phyloP scores from a whole-genome alignment of 306 rosid species.

The Erythrophleum fordii region DNA sequence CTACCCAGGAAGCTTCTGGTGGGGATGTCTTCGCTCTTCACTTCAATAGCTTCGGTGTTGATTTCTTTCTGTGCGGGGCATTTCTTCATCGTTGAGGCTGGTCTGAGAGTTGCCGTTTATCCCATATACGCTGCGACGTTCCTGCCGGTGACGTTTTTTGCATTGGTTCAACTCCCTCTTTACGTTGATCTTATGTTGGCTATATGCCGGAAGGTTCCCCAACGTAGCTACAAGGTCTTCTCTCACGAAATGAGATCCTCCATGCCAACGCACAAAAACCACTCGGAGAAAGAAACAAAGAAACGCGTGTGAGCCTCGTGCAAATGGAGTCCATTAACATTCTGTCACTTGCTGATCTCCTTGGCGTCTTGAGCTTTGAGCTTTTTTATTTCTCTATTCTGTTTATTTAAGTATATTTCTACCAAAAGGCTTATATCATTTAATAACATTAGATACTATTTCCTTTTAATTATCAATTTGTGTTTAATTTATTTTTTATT shows the following conservation, averaged over 20 bases:
- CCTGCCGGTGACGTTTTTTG: constrained; percentile 53
- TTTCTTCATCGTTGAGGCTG: constrained; percentile 34
- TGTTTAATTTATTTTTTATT: neutral
- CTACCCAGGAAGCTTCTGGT: constrained; percentile 54
- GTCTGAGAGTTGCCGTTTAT: constrained; percentile 40
- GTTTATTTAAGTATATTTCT: too few species aligned
- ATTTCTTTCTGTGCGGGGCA: constrained; percentile 56
- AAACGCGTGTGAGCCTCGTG: too few species aligned
- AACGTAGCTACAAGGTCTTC: constrained; percentile 49
- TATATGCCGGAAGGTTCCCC: constrained; percentile 51
- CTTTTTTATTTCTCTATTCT: too few species aligned
- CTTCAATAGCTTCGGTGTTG: constrained; percentile 48
- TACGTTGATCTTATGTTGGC: constrained; percentile 47
- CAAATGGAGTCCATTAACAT: neutral
- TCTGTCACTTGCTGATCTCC: too few species aligned
- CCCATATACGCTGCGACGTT: constrained; percentile 49
- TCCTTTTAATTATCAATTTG: too few species aligned
- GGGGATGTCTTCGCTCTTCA: constrained; percentile 52
- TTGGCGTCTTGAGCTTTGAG: too few species aligned
- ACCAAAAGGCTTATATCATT: too few species aligned
- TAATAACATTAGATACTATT: too few species aligned
- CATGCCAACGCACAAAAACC: neutral
- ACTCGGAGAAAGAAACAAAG: neutral
- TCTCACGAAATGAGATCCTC: neutral
- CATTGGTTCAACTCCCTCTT: constrained; percentile 52